phyloP scores from a whole-genome alignment of 176 grass and related monocot genomes.

The Carex myosuroides region DNA sequence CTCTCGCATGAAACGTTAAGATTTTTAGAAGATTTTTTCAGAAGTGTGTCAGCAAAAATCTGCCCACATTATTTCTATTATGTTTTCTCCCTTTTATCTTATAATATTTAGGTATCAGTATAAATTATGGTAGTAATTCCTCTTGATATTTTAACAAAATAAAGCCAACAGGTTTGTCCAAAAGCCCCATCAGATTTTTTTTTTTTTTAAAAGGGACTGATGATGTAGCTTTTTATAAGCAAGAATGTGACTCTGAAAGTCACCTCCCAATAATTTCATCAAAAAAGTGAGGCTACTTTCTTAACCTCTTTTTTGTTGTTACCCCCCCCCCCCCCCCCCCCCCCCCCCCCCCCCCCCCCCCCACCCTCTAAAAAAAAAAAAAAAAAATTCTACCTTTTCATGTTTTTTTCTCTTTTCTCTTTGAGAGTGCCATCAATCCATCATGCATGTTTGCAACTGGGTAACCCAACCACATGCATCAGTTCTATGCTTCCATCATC shows the following conservation, averaged over 20 bases:
- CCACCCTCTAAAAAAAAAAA: too few relatives aligned
- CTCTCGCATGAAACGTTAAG: too few relatives aligned
- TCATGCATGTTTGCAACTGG: slow-evolving; percentile 21
- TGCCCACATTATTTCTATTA: too few relatives aligned
- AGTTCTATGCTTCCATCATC: background rate
- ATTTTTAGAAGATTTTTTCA: too few relatives aligned
- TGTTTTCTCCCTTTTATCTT: too few relatives aligned
- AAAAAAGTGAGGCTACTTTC: slow-evolving; percentile 15
- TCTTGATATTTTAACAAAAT: too few relatives aligned
- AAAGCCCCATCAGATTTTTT: too few relatives aligned
- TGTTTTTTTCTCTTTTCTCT: background rate
- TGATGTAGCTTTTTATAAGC: background rate
- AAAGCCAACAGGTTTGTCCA: too few relatives aligned
- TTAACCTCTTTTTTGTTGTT: slow-evolving; percentile 2
- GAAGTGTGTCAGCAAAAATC: too few relatives aligned
- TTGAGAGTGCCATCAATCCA: background rate
- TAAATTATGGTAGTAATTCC: too few relatives aligned
- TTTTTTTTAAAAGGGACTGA: background rate
- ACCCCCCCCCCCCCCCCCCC: background rate
- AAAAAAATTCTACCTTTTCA: background rate
- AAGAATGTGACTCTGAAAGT: background rate
- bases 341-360: too few relatives aligned
- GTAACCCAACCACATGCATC: slow-evolving; percentile 16
- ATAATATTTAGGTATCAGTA: too few relatives aligned
- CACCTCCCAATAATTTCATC: background rate